Base-by-base conservation (phyloP, 176 grass and related monocot species). In the Thalia dealbata region DNA sequence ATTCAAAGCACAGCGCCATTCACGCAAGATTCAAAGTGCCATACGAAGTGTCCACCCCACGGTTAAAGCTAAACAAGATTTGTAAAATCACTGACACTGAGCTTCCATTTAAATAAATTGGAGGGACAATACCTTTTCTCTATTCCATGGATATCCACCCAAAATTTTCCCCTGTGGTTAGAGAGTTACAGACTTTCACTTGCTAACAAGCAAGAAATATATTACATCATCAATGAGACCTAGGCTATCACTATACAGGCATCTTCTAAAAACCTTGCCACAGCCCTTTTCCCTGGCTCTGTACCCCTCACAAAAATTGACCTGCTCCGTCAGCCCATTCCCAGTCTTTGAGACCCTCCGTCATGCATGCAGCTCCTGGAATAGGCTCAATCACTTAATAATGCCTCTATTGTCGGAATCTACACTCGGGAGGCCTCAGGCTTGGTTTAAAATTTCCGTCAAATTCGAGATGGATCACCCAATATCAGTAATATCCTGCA, bases 401-500 rank as follows among this genome's bases (percentile, higher is more conserved):
- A 46, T 61, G 23, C 58, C 73, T 28, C 21, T 26, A 48, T 26
- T 19, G 73, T 48, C 21, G 44, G 62, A 67, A 43, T 14, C 55
- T 15, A 55, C n/a, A 6, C 22, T 42, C 13, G 10, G 23, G 38
- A 26, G 22, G 38, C 7, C 41, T 62, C 22, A 10, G 73, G 26
- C 24, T 26, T 16, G 55, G 54, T 30, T 27, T 45, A 44, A 26
- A 3, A 45, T 10, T 43, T 75, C 13, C n/a, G 28, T 25, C 35
- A 61, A 10, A 18, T 63, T 19, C 15, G 1, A n/a, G 21, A 75
- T 11, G 56, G 10, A 44, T 91, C 83, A 99, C 82, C 95, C 90
- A 9, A 93, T 78, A 54, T 93, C 95, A 51, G 87, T 88, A 58
- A 99, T 83, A 85, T 99, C 87, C 28, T 71, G 77, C 72, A 91